Conservation (phyloP, 139 green algal species). For the Tetradesmus lagerheimii region DNA sequence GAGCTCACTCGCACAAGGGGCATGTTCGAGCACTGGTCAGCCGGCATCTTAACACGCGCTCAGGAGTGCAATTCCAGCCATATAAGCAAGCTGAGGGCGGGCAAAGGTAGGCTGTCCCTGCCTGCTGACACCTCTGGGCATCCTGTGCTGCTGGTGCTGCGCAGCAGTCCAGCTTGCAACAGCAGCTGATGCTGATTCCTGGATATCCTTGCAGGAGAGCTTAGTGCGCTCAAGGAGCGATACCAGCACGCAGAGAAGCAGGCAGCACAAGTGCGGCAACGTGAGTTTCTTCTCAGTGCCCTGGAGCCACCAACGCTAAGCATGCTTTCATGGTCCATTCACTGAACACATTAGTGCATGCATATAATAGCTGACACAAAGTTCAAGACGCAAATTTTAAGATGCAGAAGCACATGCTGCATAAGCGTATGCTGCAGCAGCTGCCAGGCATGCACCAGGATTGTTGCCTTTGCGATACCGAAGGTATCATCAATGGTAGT, state of each 20-base stretch:
- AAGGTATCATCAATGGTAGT: no score
- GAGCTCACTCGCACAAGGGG: constrained; percentile 29
- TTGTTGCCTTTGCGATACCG: no score
- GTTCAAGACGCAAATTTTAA: no score
- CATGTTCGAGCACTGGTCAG: constrained; percentile 38
- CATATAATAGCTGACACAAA: no score
- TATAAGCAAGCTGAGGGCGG: neutral
- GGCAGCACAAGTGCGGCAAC: constrained; percentile 40
- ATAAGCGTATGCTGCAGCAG: constrained; percentile 7
- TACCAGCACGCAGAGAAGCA: constrained; percentile 31
- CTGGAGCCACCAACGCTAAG: neutral
- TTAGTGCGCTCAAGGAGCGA: constrained; percentile 21
- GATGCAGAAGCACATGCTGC: no score
- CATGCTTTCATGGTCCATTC: no score
- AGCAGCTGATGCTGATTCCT: neutral
- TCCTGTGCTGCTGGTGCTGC: neutral
- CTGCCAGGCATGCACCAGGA: no score
- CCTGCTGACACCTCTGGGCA: neutral
- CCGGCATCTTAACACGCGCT: neutral
- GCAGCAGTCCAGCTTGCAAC: neutral
- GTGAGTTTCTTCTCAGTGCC: neutral
- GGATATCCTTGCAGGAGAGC: constrained; percentile 16
- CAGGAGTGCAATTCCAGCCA: constrained; percentile 32
- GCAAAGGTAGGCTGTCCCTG: neutral
- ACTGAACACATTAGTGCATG: no score